Percentiles rank a stretch among this genome's conserved stretches.
Conservation (phyloP, 1,284 basidiomycete genomes). For the Pseudozyma tsukubaensis region DNA sequence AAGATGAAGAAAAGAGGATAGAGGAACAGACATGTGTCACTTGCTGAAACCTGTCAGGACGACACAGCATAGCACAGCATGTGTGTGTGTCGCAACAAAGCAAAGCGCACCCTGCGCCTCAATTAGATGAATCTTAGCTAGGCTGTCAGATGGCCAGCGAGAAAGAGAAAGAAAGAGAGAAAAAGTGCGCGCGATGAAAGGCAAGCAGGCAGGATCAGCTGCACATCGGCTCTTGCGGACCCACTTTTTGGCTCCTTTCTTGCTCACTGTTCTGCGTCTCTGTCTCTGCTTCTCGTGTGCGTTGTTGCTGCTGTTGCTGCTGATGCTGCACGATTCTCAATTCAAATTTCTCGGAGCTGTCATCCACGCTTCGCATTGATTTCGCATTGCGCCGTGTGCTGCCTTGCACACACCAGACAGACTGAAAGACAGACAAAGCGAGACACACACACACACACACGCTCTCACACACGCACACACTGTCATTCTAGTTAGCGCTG, state of each 20-base stretch:
- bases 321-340: background rate
- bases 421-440: background rate
- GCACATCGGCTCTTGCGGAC: background rate
- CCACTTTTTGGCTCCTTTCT: background rate
- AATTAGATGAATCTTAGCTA: no score
- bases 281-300: background rate
- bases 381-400: background rate
- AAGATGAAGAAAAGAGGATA: background rate
- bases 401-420: slow-evolving; percentile 2
- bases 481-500: no score
- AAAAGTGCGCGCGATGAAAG: background rate
- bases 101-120: no score
- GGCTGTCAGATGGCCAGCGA: no score
- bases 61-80: background rate
- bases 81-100: no score
- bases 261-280: background rate
- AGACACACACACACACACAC: slow-evolving; percentile 6
- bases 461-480: background rate
- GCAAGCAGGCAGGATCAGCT: background rate
- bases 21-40: no score
- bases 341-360: slow-evolving; percentile 4
- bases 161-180: no score
- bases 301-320: background rate
- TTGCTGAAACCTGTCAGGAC: background rate
- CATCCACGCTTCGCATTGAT: background rate